A percentile compares a stretch with the other conserved stretches of the same genome.
Conservation (phyloP, 2,329 filamentous ascomycete species). For the Magnaporthiopsis poae region DNA sequence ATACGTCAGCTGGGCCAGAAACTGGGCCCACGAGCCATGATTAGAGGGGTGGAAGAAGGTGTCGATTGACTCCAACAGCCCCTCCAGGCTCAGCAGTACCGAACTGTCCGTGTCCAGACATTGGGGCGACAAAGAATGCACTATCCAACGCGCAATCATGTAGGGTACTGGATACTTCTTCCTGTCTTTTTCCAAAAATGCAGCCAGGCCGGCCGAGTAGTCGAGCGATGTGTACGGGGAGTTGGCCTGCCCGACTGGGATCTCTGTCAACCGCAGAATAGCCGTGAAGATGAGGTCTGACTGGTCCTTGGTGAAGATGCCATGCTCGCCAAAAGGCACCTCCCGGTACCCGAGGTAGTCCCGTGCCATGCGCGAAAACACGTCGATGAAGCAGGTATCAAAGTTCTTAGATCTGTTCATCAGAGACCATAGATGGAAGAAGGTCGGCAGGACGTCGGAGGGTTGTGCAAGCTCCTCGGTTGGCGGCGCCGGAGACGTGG, state of each 20-base stretch:
- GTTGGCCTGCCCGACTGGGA: conserved; percentile 89
- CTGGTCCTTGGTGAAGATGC: conserved; percentile 86
- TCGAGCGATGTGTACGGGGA: conserved; percentile 86
- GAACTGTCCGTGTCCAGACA: conserved; percentile 65
- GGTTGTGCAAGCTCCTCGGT: conserved; percentile 69
- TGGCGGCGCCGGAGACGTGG: conserved; percentile 67
- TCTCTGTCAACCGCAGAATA: conserved; percentile 78
- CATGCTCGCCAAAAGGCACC: conserved; percentile 73
- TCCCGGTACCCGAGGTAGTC: conserved; percentile 69
- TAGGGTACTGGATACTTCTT: conserved; percentile 88
- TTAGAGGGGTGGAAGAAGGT: conserved; percentile 99
- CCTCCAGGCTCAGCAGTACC: conserved; percentile 75
- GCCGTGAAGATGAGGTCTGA: conserved; percentile 88
- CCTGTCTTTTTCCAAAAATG: conserved; percentile 83
- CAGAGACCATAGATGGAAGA: conserved; percentile 94
- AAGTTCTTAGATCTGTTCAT: conserved; percentile 80
- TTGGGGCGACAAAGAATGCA: conserved; percentile 81
- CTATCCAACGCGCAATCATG: conserved; percentile 84
- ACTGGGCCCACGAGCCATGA: conserved; percentile 80
- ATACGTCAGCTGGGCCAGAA: conserved; percentile 80
- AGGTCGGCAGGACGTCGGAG: conserved; percentile 78
- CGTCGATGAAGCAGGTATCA: conserved; percentile 79
- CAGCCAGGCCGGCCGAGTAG: conserved; percentile 68
- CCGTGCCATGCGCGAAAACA: conserved; percentile 75
- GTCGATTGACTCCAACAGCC: conserved; percentile 85